Conservation (phyloP, 2,329 filamentous ascomycete species). For the Diaporthe sp. region DNA sequence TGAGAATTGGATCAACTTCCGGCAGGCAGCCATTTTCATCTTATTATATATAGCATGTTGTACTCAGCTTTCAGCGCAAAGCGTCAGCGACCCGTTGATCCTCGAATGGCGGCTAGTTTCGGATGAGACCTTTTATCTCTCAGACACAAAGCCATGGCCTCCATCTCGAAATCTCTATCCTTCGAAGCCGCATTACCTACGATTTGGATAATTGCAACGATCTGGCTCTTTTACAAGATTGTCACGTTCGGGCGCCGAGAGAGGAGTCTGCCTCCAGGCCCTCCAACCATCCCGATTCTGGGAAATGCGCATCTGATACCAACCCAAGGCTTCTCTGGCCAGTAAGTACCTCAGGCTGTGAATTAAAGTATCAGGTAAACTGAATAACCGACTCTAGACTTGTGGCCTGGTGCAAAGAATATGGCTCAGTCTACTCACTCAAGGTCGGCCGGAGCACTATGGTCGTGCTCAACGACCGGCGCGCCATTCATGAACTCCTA, state of each 20-base stretch:
- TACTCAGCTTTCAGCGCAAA: constrained; percentile 7
- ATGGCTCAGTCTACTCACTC: constrained; percentile 54
- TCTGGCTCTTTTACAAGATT: constrained; percentile 21
- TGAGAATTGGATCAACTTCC: background rate
- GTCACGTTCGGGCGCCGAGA: constrained; percentile 34
- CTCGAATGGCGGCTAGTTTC: background rate
- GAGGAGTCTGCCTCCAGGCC: constrained; percentile 46
- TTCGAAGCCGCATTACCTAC: constrained; percentile 12
- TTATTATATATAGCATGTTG: constrained; percentile 3
- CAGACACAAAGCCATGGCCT: constrained; percentile 15
- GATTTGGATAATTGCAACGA: background rate
- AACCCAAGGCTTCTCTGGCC: constrained; percentile 29
- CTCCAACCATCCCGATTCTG: constrained; percentile 54
- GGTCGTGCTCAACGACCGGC: constrained; percentile 55
- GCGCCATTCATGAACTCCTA: constrained; percentile 55
- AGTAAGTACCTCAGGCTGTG: background rate
- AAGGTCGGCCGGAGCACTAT: constrained; percentile 55
- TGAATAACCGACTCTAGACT: constrained; percentile 47
- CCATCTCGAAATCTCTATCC: background rate
- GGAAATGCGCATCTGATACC: constrained; percentile 57
- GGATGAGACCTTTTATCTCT: background rate
- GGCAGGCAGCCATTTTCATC: constrained; percentile 1
- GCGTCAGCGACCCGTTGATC: background rate
- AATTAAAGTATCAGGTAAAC: constrained; percentile 1
- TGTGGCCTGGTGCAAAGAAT: constrained; percentile 53